Evolutionary conservation across 1,284 basidiomycete genomes (phyloP), one percentile per base, ranked within the genome.

Genomic region (Agroathelia rolfsii): DNA sequence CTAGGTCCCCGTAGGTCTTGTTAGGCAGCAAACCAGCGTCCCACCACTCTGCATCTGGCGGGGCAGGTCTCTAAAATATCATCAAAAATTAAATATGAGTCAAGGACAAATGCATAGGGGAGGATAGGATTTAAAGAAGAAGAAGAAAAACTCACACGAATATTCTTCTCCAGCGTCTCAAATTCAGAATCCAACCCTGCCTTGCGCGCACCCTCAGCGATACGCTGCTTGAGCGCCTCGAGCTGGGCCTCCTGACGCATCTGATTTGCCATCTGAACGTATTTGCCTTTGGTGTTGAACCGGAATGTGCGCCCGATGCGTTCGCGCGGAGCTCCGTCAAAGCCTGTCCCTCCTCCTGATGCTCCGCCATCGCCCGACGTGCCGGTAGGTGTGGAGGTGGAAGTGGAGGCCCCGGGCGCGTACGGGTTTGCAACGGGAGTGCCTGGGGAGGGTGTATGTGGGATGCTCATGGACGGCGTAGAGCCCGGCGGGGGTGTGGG

Each of bases 121-220:
- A n/a, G n/a, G n/a, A n/a, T n/a, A n/a, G n/a, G n/a, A n/a, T 9
- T 13, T n/a, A 34, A 27, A 20, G 35, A 23, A 33, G 23, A 30
- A 25, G 32, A n/a, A 28, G 25, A 22, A n/a, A n/a, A 16, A 50
- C 72, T 30, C 32, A 84, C 86, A 62, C 84, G 77, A 43, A 93
- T 74, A 41, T 75, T 77, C 59, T 87, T 86, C 58, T 95, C 93
- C 22, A 94, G 60, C 1, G 73, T 83, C 41, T 92, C 87, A 49
- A 96, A 83, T 54, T 96, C 94, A 22, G 78, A 76, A 51, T 94
- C 88, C 49, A 98, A 51, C 8, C 94, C 95, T 11, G 93, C 94
- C 56, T 94, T 96, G 41, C 78, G 70, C 18, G 89, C 86, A 44
- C 80, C 81, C 55, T 93, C 89, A 9, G 88, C 87, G 44, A 99